These are phyloP conservation scores for Penicillium pulvis DNA, from an alignment of 495 filamentous ascomycete species.

Conservation along the genomic window DNA sequence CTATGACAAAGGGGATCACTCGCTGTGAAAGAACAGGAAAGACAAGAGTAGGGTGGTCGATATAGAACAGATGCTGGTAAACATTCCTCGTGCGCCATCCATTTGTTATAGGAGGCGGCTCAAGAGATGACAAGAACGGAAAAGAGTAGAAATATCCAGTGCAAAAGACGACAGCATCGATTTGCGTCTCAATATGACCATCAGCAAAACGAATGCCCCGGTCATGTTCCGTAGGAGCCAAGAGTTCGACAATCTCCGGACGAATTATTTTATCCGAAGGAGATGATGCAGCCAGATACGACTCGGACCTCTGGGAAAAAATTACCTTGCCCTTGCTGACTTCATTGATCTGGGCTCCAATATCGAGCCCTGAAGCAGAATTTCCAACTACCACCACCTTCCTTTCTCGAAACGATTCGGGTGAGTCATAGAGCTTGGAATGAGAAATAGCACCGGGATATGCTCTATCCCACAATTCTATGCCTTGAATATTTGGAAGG, in stretches of 20 bases:
- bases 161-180: constrained; percentile 61
- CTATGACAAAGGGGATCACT: constrained; percentile 79
- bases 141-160: constrained; percentile 62
- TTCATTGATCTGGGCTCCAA: constrained; percentile 70
- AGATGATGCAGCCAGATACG: constrained; percentile 31
- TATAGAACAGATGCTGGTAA: constrained; percentile 80
- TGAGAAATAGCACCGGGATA: constrained; percentile 72
- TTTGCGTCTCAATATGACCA: constrained; percentile 46
- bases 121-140: constrained; percentile 57
- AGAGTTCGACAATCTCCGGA: constrained; percentile 61
- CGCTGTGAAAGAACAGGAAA: constrained; percentile 76
- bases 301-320: constrained; percentile 52
- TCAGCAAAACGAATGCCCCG: constrained; percentile 56
- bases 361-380: constrained; percentile 77
- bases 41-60: constrained; percentile 72
- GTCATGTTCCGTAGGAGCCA: constrained; percentile 37
- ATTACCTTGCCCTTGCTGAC: constrained; percentile 54
- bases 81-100: constrained; percentile 69
- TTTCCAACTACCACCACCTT: constrained; percentile 79
- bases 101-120: constrained; percentile 61
- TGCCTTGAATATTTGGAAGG: constrained; percentile 65
- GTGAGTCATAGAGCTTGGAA: constrained; percentile 74
- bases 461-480: constrained; percentile 54
- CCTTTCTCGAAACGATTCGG: constrained; percentile 59
- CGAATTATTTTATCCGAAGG: constrained; percentile 50